phyloP scores from a whole-genome alignment of 148 eudicot genomes.

The Chenopodium album region DNA sequence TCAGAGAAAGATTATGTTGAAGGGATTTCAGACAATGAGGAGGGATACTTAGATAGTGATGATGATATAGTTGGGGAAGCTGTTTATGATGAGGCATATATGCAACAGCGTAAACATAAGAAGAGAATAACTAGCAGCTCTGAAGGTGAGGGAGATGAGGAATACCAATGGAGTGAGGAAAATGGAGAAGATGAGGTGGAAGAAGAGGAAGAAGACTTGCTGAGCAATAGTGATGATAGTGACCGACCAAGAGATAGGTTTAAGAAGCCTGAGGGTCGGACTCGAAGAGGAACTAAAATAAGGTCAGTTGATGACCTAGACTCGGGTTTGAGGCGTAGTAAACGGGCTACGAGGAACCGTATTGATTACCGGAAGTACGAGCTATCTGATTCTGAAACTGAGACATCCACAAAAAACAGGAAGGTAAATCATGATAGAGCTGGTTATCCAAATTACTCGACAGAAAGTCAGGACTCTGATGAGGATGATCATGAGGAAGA shows the following conservation, averaged over 20 bases:
- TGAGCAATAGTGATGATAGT: slow-evolving; percentile 71
- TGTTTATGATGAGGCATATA: slow-evolving; percentile 84
- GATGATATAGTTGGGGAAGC: slow-evolving; percentile 97
- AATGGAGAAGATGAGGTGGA: slow-evolving; percentile 70
- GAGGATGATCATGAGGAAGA: slow-evolving; percentile 33
- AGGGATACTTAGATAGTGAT: slow-evolving; percentile 62
- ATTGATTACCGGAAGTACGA: slow-evolving; percentile 69
- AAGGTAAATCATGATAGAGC: slow-evolving; percentile 46
- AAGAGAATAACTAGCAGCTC: slow-evolving; percentile 68
- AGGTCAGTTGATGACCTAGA: slow-evolving; percentile 53
- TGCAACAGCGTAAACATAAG: slow-evolving; percentile 50
- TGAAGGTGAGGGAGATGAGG: slow-evolving; percentile 94
- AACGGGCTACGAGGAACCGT: slow-evolving; percentile 68
- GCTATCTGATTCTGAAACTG: slow-evolving; percentile 75
- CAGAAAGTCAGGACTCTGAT: slow-evolving; percentile 52
- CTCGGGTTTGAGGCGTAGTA: slow-evolving; percentile 82
- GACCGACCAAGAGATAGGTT: slow-evolving; percentile 45
- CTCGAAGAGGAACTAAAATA: slow-evolving; percentile 53
- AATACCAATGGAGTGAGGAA: slow-evolving; percentile 72
- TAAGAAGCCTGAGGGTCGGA: slow-evolving; percentile 51
- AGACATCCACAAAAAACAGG: slow-evolving; percentile 41
- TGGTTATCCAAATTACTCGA: slow-evolving; percentile 51
- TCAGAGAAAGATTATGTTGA: slow-evolving; percentile 66
- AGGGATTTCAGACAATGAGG: slow-evolving; percentile 62
- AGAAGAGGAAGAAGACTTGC: slow-evolving; percentile 46